These are phyloP conservation scores for Pseudocohnilembus persalinus DNA, from an alignment of 169 alveolate genomes.

Conservation along the genomic window DNA sequence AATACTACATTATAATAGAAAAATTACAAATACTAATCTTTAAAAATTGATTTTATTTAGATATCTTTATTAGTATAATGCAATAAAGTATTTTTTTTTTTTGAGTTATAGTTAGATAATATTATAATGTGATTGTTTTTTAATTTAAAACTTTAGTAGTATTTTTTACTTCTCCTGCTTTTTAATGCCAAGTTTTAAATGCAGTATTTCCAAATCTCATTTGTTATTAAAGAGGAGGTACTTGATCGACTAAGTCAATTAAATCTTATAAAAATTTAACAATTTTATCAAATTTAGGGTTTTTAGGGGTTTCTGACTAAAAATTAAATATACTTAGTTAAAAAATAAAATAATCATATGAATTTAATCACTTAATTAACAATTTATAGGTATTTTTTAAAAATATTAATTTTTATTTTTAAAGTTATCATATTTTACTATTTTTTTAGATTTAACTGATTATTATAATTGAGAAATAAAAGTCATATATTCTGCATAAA, in stretches of 20 bases:
- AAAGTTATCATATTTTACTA: no score
- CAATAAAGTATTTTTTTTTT: neutral
- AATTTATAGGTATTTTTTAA: no score
- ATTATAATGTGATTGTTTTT: neutral
- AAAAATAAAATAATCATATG: no score
- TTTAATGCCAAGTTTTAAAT: slow-evolving; percentile 84
- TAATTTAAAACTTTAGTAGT: neutral
- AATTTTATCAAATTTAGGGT: slow-evolving; percentile 21
- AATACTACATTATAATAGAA: slow-evolving; percentile 29
- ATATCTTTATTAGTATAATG: neutral
- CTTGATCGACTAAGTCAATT: slow-evolving; percentile 62
- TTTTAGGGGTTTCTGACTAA: neutral
- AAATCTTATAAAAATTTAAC: slow-evolving; percentile 50
- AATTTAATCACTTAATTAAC: no score
- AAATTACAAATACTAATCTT: slow-evolving; percentile 26
- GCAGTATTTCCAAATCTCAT: slow-evolving; percentile 93
- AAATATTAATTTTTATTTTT: no score
- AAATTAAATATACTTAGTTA: no score
- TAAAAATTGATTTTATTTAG: slow-evolving; percentile 6
- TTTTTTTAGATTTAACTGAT: slow-evolving; percentile 30
- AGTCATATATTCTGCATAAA: neutral
- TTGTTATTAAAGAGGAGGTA: slow-evolving; percentile 87
- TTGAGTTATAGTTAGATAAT: neutral
- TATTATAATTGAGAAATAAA: slow-evolving; percentile 12
- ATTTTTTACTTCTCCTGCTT: slow-evolving; percentile 35